Base-by-base conservation (phyloP, 805 yeast species). In the Yarrowia porcina region DNA sequence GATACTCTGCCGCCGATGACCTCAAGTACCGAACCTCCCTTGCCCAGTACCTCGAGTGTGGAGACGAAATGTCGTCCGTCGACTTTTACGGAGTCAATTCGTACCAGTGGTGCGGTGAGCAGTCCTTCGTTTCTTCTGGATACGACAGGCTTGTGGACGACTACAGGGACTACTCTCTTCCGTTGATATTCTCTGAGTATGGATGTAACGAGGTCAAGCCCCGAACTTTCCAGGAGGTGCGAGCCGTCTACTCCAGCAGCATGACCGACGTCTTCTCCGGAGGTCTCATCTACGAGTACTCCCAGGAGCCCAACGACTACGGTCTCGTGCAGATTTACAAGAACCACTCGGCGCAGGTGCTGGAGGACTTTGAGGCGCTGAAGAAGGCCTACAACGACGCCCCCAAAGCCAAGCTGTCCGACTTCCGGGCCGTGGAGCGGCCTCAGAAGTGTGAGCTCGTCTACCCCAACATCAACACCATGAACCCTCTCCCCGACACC, bases 11-110 rank as follows among this genome's bases (percentile, higher is more conserved):
- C 50, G 97, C 97, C 18, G 97, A 90, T 74, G 88, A 90, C 65
- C 79, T 84, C 44, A 76, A 80, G 47, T 86, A 88, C 76, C 83
- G 96, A 72, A 77, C 84, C 69, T 81, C 85, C 66, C 83, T 90
- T 64, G 96, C 96, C 65, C 80, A 84, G 64, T 91, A 87, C 76
- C 84, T 92, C 78, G 89, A 89, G 81, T 91, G 97, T 79, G 97
- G 97, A 66, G 83, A 79, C 0, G 80, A 79, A 72, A 59, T 59
- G 63, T 89, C 90, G 20, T 83, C 96, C 74, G 84, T 88, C 64
- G 97, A 91, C 73, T 86, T 91, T 90, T 84, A 88, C 69, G 97
- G 97, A 69, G 88, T 90, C 73, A 91, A 91, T 74, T 97, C 90
- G 76, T 91, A 91, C 77, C 89, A 96, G 8, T 91, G 97, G 97